Evolutionary conservation across 1,284 basidiomycete genomes (phyloP), one percentile per base, ranked within the genome.

Genomic region (Xanthoconium separans): DNA sequence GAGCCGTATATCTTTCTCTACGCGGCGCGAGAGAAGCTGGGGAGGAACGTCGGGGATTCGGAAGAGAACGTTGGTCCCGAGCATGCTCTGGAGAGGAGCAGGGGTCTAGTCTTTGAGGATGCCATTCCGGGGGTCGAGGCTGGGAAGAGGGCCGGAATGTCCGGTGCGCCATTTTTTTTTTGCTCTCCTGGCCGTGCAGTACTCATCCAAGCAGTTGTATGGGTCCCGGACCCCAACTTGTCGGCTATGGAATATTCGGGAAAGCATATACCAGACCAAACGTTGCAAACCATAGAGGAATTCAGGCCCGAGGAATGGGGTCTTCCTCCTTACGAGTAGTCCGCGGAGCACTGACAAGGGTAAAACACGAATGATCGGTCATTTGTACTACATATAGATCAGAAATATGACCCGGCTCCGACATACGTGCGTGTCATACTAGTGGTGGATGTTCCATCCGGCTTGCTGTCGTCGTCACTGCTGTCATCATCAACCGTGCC

Each of bases 271-370:
- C 75, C 85, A 9, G 84, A 88, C 60, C 76, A 80, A 61, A 76
- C 74, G 3, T 64, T 88, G 13, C 66, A 60, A 43, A 85, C 86
- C 5, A 65, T 91, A 16, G 82, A 85, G 60, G 78, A 84, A 6
- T 91, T 91, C 59, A 72, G 73, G 16, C 89, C 89, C 3, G 85
- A 89, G 61, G 74, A 87, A 53, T 91, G 87, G 87, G 88, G 87
- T 8, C 73, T 91, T 33, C 89, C 89, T 39, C 79, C 87, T 12
- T 91, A 85, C 46, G 50, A 65, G 27, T 60, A 66, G 47, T 46
- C 46, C 16, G 47, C 39, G 34, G 37, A 51, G 34, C 20, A 4
- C 37, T 18, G 40, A 13, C 20, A 18, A 31, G 2, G 22, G 13
- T 45, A 37, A 33, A 27, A 51, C 37, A 31, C 22, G 10, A 44